phyloP scores from a whole-genome alignment of 148 eudicot species.

The Vaccinium darrowii region DNA sequence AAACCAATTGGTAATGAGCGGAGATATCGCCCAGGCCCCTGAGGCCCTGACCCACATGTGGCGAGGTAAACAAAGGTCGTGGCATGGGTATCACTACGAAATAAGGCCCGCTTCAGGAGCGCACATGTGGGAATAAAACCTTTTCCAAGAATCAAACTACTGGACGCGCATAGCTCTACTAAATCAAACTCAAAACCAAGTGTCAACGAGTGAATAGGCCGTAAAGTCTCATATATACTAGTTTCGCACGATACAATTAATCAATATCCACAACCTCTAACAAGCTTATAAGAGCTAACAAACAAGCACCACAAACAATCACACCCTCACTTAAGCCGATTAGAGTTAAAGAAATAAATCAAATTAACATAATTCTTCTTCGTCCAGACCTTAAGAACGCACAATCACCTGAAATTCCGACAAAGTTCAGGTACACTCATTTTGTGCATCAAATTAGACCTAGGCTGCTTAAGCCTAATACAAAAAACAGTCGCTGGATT shows the following conservation, averaged over 20 bases:
- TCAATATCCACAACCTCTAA: not conserved
- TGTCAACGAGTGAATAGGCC: not conserved
- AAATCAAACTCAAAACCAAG: not conserved
- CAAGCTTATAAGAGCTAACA: not conserved
- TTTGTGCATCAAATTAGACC: slow-evolving; percentile 76
- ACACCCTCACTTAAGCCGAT: not conserved
- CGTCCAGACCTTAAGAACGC: not conserved
- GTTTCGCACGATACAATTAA: not conserved
- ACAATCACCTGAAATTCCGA: slow-evolving; percentile 79
- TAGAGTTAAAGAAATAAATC: not conserved
- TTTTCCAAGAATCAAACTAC: not conserved
- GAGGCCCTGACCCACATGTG: too few relatives aligned
- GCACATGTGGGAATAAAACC: too few relatives aligned
- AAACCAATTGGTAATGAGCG: too few relatives aligned
- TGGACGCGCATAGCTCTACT: not conserved
- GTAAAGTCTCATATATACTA: not conserved
- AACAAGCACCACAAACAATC: not conserved
- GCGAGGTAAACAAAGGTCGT: too few relatives aligned
- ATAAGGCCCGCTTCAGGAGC: too few relatives aligned
- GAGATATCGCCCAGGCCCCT: too few relatives aligned
- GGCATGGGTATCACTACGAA: too few relatives aligned
- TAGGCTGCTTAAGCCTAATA: slow-evolving; percentile 78
- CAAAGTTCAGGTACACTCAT: slow-evolving; percentile 99
- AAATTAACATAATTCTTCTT: not conserved
- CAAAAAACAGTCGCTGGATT: slow-evolving; percentile 81